Base-by-base conservation (phyloP, 441 rosid genomes). In the Euphorbia corollata region DNA sequence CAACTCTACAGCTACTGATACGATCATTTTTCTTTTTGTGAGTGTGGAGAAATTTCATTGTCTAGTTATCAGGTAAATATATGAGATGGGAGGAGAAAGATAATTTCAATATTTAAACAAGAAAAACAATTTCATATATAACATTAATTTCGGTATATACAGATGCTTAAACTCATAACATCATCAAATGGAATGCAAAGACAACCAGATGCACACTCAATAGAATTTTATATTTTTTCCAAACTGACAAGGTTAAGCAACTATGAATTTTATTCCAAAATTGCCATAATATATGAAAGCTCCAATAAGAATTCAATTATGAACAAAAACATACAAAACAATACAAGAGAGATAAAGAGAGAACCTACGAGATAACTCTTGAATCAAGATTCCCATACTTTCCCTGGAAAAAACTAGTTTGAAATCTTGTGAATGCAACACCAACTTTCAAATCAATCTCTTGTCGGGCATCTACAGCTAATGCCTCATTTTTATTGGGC, bases 361-460 rank as follows among this genome's bases (percentile, higher is more conserved):
- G 76, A 75, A 83, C 92, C 58, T 64, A 92, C 98, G 98, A 92
- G 83, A 92, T 92, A 78, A 92, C 96, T 77, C 94, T 83, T 77
- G 96, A 81, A 81, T 92, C 98, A 34, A 90, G 96, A 80, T 79
- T 86, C 77, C 94, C 97, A 81, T 92, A 92, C 85, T 87, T 90
- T 53, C 94, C 98, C 70, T 92, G 98, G 77, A 92, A 92, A 81
- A 75, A 90, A 83, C 81, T 81, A 68, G 98, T 92, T 73, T 92
- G 97, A 74, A 84, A 92, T 59, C 98, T 85, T 2, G 98, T 90
- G 81, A 92, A 92, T 69, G 98, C 91, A 59, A 92, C 97, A 19
- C 98, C 98, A 66, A 92, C 98, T 92, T 92, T 92, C 79, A 92
- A 82, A 84, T 92, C 98, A 77, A 92, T 92, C 86, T 92, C 97